These are phyloP conservation scores for Cymbopogon flexuosus DNA, from an alignment of 202 grass and related monocot genomes.

Conservation along the genomic window DNA sequence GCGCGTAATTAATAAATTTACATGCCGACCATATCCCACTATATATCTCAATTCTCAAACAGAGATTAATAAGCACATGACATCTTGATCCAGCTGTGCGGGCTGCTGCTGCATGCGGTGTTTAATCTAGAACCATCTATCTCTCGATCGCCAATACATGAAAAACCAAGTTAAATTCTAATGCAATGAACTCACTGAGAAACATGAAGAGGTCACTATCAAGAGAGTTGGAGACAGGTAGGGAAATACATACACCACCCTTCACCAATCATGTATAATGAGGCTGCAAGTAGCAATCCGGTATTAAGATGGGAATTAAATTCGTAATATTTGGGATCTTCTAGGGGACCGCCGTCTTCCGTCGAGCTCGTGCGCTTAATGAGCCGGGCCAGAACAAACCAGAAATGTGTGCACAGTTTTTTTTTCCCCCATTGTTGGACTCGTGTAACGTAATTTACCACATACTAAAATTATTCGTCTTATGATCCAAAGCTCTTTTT, in stretches of 20 bases:
- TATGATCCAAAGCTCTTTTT: not conserved
- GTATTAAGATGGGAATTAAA: not conserved
- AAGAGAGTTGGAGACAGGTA: conserved; percentile 10
- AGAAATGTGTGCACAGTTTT: not conserved
- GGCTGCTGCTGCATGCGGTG: no score
- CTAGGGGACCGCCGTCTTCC: not conserved
- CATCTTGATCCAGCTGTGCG: no score
- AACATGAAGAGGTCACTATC: not conserved
- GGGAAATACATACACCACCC: not conserved
- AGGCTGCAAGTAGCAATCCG: conserved; percentile 13
- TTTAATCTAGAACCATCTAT: not conserved
- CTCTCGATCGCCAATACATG: not conserved
- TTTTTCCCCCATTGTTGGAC: not conserved
- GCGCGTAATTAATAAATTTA: not conserved
- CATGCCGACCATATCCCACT: not conserved
- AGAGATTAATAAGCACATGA: no score
- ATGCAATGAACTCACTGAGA: not conserved
- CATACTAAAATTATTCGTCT: not conserved
- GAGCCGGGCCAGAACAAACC: not conserved
- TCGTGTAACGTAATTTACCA: not conserved
- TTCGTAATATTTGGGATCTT: conserved; percentile 24
- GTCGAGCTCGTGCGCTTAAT: not conserved
- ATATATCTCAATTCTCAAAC: no score
- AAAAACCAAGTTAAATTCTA: no score
- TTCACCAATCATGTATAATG: not conserved